phyloP scores from a whole-genome alignment of 139 green algal genomes.

The Choricystis sp. region DNA sequence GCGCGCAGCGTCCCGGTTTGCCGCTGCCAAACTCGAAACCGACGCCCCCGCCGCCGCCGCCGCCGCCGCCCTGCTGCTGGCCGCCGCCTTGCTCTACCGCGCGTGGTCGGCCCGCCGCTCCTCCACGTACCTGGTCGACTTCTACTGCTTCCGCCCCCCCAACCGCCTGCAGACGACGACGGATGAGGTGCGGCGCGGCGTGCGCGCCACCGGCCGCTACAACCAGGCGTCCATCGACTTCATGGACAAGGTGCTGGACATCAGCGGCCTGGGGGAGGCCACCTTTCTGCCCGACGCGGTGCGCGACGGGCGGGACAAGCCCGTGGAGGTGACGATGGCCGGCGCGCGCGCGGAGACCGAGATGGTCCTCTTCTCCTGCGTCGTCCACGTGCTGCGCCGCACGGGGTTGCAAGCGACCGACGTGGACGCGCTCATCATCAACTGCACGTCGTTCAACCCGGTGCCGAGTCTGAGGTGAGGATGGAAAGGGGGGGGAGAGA shows the following conservation, averaged over 20 bases:
- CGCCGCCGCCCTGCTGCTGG: not conserved
- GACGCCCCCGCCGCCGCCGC: too few relatives aligned
- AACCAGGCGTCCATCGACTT: not conserved
- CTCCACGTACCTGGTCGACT: conserved; percentile 4
- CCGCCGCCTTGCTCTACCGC: not conserved
- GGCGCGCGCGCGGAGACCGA: conserved; percentile 5
- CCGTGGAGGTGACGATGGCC: not conserved
- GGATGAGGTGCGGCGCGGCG: conserved; percentile 19
- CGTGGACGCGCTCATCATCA: conserved; percentile 65
- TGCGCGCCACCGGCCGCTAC: conserved; percentile 6
- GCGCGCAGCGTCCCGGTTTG: too few relatives aligned
- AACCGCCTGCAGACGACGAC: conserved; percentile 9
- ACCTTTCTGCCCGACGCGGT: not conserved
- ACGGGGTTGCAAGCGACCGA: conserved; percentile 24
- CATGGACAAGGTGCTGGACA: not conserved
- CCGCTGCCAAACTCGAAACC: too few relatives aligned
- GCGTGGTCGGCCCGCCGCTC: not conserved
- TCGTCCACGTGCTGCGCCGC: conserved; percentile 4
- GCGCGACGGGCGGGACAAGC: not conserved
- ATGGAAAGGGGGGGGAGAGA: too few relatives aligned
- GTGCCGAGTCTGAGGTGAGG: conserved; percentile 63
- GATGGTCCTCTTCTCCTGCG: conserved; percentile 5
- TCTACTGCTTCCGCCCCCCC: conserved; percentile 2
- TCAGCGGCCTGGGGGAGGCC: not conserved
- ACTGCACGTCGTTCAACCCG: conserved; percentile 74